These are phyloP conservation scores for Vanderwaltozyma polyspora DNA, from an alignment of 805 yeast genomes.

Conservation along the genomic window DNA sequence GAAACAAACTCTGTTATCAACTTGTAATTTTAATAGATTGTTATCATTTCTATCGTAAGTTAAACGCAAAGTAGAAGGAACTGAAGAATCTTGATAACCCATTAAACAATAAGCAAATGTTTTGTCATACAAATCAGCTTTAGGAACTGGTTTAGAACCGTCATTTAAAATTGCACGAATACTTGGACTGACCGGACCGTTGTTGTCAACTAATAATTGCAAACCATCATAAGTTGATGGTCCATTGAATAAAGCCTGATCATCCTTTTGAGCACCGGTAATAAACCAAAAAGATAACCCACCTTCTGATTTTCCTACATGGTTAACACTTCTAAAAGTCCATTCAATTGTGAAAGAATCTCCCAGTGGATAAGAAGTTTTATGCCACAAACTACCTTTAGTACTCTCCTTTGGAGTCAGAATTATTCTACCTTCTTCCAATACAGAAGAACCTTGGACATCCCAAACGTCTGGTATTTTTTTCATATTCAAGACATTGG, in stretches of 20 bases:
- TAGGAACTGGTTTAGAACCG: conserved; percentile 32
- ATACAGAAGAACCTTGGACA: conserved; percentile 28
- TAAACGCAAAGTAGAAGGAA: conserved; percentile 58
- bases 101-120: conserved; percentile 48
- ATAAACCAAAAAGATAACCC: conserved; percentile 51
- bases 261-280: conserved; percentile 16
- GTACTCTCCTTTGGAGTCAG: conserved; percentile 34
- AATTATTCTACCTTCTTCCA: conserved; percentile 44
- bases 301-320: conserved; percentile 37
- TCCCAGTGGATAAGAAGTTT: conserved; percentile 21
- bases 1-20: conserved; percentile 62
- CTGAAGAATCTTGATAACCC: conserved; percentile 53
- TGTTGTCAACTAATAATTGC: conserved; percentile 46
- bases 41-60: conserved; percentile 38
- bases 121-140: conserved; percentile 19
- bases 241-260: conserved; percentile 39
- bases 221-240: conserved; percentile 53
- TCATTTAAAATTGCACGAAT: conserved; percentile 52
- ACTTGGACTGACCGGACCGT: conserved; percentile 37
- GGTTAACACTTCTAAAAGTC: conserved; percentile 52
- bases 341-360: conserved; percentile 48
- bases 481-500: conserved; percentile 23
- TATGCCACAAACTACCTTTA: conserved; percentile 38
- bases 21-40: conserved; percentile 48
- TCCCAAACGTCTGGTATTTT: conserved; percentile 27